Evolutionary conservation across 352 stramenopile genomes (phyloP).

Genomic region (Pythium vanterpoolii): DNA sequence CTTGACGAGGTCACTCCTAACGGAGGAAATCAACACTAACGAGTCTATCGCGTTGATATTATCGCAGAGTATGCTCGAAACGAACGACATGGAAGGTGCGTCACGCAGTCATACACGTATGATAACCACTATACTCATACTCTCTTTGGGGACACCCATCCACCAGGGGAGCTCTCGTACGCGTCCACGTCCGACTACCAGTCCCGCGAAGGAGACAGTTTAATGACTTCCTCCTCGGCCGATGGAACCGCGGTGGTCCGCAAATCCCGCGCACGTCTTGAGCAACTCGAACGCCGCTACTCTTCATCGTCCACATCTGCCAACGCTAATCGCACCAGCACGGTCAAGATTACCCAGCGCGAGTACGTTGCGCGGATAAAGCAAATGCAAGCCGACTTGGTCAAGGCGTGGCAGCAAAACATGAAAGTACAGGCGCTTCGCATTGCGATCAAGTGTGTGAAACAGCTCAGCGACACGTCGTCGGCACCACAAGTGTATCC

Average conservation of each 20-base stretch:
- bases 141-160: not conserved
- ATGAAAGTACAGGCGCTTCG: constrained; percentile 87
- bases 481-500: constrained; percentile 85
- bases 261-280: constrained; percentile 66
- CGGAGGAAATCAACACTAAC: not conserved
- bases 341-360: constrained; percentile 73
- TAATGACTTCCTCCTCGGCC: constrained; percentile 1
- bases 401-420: constrained; percentile 76
- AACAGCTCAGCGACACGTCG: constrained; percentile 77
- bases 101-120: not conserved
- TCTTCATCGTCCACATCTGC: constrained; percentile 7
- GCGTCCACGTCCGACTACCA: constrained; percentile 39
- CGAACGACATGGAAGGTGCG: constrained; percentile 59
- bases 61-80: constrained; percentile 68
- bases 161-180: constrained; percentile 42
- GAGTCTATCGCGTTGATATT: not conserved
- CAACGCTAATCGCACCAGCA: constrained; percentile 9
- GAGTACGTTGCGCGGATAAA: constrained; percentile 83
- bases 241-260: constrained; percentile 46
- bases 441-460: constrained; percentile 90
- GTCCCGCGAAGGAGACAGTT: constrained; percentile 22
- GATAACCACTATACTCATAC: not conserved
- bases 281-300: constrained; percentile 49
- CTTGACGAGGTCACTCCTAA: not conserved
- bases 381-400: constrained; percentile 66